phyloP scores from a whole-genome alignment of 2,329 filamentous ascomycete genomes.

The Plenodomus tracheiphilus region DNA sequence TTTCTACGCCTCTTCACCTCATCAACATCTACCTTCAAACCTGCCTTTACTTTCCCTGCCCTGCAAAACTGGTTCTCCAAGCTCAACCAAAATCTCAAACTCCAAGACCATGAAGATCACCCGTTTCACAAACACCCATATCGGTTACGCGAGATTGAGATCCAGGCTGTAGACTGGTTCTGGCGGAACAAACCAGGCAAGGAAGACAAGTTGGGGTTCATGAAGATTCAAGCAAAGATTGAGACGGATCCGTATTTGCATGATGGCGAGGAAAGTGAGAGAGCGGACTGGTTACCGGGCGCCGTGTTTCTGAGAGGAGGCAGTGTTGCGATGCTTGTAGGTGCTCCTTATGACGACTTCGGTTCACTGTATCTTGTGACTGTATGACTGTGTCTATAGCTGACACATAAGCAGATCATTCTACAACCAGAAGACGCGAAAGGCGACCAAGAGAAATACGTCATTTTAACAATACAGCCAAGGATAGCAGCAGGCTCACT shows the following conservation, averaged over 20 bases:
- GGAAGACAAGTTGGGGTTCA: constrained; percentile 54
- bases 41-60: constrained; percentile 51
- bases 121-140: constrained; percentile 58
- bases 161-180: constrained; percentile 61
- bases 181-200: constrained; percentile 28
- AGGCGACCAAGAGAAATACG: constrained; percentile 43
- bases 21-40: neutral
- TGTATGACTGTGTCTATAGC: neutral
- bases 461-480: constrained; percentile 60
- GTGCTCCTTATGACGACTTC: constrained; percentile 8
- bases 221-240: constrained; percentile 60
- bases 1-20: constrained; percentile 11
- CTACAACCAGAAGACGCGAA: constrained; percentile 56
- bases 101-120: constrained; percentile 52
- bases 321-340: constrained; percentile 61
- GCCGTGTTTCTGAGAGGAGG: constrained; percentile 62
- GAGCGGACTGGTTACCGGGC: constrained; percentile 55
- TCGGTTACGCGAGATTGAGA: constrained; percentile 54
- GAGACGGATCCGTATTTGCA: constrained; percentile 51
- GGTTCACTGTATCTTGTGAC: neutral
- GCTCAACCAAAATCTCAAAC: constrained; percentile 52
- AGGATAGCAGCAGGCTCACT: constrained; percentile 60
- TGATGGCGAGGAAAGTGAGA: constrained; percentile 9
- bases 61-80: constrained; percentile 60
- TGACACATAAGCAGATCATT: constrained; percentile 48